Evolutionary conservation across 768 basidiomycete species (phyloP).

Genomic region (Leccinum aurantiacum): DNA sequence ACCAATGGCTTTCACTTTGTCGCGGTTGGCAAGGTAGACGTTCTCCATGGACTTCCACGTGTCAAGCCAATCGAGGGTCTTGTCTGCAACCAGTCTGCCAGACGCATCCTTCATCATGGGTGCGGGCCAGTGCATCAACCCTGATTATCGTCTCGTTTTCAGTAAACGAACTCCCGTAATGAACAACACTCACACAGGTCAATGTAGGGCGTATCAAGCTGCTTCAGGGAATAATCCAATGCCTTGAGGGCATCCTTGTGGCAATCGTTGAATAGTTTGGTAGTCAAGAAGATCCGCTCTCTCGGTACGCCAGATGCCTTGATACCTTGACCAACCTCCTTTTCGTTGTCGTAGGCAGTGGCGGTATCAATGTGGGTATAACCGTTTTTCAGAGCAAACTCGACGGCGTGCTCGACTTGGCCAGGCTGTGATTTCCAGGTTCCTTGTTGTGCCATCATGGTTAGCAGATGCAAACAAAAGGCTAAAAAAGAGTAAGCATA

Average conservation of each 20-base stretch:
- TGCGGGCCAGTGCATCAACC: slow-evolving; percentile 84
- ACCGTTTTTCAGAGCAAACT: slow-evolving; percentile 68
- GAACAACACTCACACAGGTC: slow-evolving; percentile 59
- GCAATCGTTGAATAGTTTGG: slow-evolving; percentile 64
- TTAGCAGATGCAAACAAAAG: background rate
- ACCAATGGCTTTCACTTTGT: slow-evolving; percentile 80
- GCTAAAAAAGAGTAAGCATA: slow-evolving; percentile 11
- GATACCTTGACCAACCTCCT: slow-evolving; percentile 81
- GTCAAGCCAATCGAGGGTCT: slow-evolving; percentile 60
- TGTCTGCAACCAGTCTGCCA: slow-evolving; percentile 45
- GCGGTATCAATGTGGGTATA: slow-evolving; percentile 77
- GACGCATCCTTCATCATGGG: slow-evolving; percentile 55
- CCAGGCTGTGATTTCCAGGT: slow-evolving; percentile 79
- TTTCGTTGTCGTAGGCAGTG: slow-evolving; percentile 71
- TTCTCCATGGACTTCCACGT: slow-evolving; percentile 81
- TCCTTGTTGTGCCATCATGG: slow-evolving; percentile 37
- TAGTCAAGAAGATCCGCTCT: slow-evolving; percentile 76
- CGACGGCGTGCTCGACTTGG: slow-evolving; percentile 73
- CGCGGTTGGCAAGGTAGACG: slow-evolving; percentile 58
- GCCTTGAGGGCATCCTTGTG: slow-evolving; percentile 59
- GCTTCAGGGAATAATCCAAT: slow-evolving; percentile 61
- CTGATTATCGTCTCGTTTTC: slow-evolving; percentile 30
- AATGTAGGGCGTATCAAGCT: slow-evolving; percentile 72
- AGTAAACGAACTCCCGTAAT: background rate
- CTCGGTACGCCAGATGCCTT: slow-evolving; percentile 69